These are phyloP conservation scores for Phylloporus scabripes DNA, from an alignment of 768 basidiomycete species.

Conservation along the genomic window DNA sequence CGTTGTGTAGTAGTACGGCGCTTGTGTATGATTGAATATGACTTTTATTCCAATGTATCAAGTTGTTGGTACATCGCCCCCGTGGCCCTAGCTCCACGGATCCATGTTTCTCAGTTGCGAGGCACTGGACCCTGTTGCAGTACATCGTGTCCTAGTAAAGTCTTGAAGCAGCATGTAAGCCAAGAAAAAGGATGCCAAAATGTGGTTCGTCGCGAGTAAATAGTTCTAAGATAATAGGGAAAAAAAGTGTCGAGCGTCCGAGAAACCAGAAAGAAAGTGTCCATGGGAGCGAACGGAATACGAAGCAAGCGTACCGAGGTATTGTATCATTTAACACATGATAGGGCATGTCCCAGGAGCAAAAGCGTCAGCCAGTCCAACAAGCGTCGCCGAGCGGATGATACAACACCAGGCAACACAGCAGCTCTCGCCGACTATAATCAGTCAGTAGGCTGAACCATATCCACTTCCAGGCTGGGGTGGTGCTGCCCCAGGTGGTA, in stretches of 20 bases:
- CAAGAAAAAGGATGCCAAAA: not conserved
- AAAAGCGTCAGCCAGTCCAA: constrained; percentile 8
- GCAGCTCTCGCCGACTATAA: not conserved
- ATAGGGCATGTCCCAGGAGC: not conserved
- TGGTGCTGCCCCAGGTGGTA: constrained; percentile 75
- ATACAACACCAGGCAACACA: not conserved
- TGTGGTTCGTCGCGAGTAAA: not conserved
- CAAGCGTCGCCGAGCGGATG: constrained; percentile 5
- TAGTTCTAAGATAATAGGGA: constrained; percentile 9
- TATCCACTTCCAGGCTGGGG: constrained; percentile 38
- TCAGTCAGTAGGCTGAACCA: constrained; percentile 11
- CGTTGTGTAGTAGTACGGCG: too few relatives aligned
- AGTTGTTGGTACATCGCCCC: too few relatives aligned
- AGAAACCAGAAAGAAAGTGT: constrained; percentile 1
- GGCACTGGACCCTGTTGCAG: not conserved
- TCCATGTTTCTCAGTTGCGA: too few relatives aligned
- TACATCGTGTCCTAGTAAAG: not conserved
- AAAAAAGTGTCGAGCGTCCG: not conserved
- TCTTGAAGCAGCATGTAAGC: not conserved
- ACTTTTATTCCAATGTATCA: too few relatives aligned
- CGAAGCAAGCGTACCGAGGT: constrained; percentile 2
- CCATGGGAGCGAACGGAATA: constrained; percentile 9
- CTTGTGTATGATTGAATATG: too few relatives aligned
- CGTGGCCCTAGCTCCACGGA: too few relatives aligned
- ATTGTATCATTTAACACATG: constrained; percentile 5